phyloP scores from a whole-genome alignment of 2,329 filamentous ascomycete genomes.

The Penicillium glabrum region DNA sequence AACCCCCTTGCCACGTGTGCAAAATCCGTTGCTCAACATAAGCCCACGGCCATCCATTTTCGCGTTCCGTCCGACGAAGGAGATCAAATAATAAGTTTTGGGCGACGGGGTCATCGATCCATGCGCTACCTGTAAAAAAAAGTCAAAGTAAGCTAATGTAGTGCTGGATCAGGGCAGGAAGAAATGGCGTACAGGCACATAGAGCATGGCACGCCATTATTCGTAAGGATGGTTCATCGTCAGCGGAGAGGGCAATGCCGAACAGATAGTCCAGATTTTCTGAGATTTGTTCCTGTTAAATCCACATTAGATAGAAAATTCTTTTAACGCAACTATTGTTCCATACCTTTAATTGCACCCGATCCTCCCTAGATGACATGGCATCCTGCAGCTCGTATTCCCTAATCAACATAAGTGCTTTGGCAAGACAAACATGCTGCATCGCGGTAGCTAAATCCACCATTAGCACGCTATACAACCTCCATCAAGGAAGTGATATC shows the following conservation, averaged over 20 bases:
- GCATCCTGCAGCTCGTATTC: constrained; percentile 18
- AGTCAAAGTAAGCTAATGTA: neutral
- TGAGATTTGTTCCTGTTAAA: constrained; percentile 22
- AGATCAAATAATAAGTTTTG: constrained; percentile 20
- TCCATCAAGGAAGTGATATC: neutral
- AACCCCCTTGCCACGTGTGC: constrained; percentile 24
- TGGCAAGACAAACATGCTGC: constrained; percentile 36
- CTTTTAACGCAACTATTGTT: neutral
- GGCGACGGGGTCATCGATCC: constrained; percentile 29
- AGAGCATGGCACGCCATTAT: constrained; percentile 36
- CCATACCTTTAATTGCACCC: constrained; percentile 25
- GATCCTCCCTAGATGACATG: constrained; percentile 12
- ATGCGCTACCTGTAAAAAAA: constrained; percentile 23
- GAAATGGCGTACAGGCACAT: constrained; percentile 28
- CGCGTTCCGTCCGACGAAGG: constrained; percentile 17
- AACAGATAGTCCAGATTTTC: constrained; percentile 33
- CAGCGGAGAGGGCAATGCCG: constrained; percentile 33
- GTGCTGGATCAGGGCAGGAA: neutral
- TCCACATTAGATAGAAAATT: neutral
- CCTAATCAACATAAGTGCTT: constrained; percentile 29
- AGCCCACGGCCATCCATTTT: constrained; percentile 24
- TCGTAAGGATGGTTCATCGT: constrained; percentile 33
- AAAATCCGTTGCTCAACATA: constrained; percentile 22
- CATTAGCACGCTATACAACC: neutral
- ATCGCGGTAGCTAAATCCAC: constrained; percentile 28